Base-by-base conservation (phyloP, 75 land plant genomes). In the Picea glauca region DNA sequence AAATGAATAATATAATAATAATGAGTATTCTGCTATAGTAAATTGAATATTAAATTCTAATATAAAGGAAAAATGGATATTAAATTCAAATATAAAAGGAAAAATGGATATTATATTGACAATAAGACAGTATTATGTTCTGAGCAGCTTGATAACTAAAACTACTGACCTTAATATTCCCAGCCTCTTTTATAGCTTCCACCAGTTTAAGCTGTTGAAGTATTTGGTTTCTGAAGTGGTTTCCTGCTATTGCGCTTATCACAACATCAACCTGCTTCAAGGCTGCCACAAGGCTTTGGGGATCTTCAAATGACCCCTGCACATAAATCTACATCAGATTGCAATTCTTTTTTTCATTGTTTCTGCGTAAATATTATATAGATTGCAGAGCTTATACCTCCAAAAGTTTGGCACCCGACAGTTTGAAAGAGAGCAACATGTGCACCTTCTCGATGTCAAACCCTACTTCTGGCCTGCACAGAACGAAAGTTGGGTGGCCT, bases 121-220 rank as follows among this genome's bases (percentile, higher is more conserved):
- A n/a, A n/a, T n/a, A n/a, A n/a, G n/a, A n/a, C n/a, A n/a, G n/a
- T n/a, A n/a, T n/a, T n/a, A n/a, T n/a, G n/a, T n/a, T n/a, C n/a
- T n/a, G n/a, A n/a, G n/a, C n/a, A n/a, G n/a, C n/a, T n/a, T 26
- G 26, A 50, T 50, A 50, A 1, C 38, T 4, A 65, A 15, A 13
- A 14, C 15, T 23, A 13, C 78, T 59, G 15, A 92, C 92, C 91
- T 87, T 87, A 43, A 92, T 77, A 40, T 87, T 92, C 89, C 94
- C 8, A 12, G 43, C 40, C 35, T 33, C 70, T 35, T 66, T 66
- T 0, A 66, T 66, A 18, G 70, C 70, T 20, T 85, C 83, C 26
- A 92, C 84, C 13, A 92, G 80, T 79, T 89, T 89, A 38, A 90
- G 86, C 73, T 92, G 94, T 62, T 85, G 57, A 40, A 85, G 78